Conservation (phyloP, 768 basidiomycete genomes). For the Termitomyces bulborhizus region DNA sequence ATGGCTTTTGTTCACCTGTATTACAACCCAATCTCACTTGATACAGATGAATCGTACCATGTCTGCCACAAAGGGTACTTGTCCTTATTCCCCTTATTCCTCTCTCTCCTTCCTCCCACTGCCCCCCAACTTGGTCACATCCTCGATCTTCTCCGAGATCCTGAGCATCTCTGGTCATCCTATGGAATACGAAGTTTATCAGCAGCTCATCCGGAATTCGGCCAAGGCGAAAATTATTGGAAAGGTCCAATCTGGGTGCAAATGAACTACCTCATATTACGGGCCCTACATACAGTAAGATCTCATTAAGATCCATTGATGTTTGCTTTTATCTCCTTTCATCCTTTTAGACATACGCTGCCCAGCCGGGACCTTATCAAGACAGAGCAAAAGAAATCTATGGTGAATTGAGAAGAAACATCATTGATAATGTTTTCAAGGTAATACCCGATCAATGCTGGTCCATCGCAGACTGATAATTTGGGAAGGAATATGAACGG, state of each 20-base stretch:
- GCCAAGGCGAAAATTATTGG: slow-evolving; percentile 95
- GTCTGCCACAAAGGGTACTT: slow-evolving; percentile 92
- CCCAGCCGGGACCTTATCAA: slow-evolving; percentile 76
- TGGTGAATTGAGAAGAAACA: slow-evolving; percentile 67
- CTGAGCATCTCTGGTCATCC: slow-evolving; percentile 85
- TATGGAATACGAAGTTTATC: slow-evolving; percentile 88
- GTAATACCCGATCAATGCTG: slow-evolving; percentile 17
- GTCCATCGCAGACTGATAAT: background rate
- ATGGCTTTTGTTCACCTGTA: background rate
- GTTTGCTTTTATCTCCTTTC: background rate
- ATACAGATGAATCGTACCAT: slow-evolving; percentile 81
- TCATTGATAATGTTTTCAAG: slow-evolving; percentile 78
- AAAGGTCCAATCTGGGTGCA: slow-evolving; percentile 95
- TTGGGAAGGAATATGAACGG: slow-evolving; percentile 73
- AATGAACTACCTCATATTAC: slow-evolving; percentile 90
- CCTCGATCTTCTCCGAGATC: slow-evolving; percentile 73
- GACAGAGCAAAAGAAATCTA: slow-evolving; percentile 74
- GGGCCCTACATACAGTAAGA: slow-evolving; percentile 69
- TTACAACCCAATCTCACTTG: slow-evolving; percentile 1
- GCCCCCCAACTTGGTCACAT: slow-evolving; percentile 81
- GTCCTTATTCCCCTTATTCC: slow-evolving; percentile 89
- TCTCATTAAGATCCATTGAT: background rate
- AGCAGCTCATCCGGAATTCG: slow-evolving; percentile 84
- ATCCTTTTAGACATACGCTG: slow-evolving; percentile 67
- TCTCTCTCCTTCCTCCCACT: slow-evolving; percentile 67